These are phyloP conservation scores for Botrytis medusae DNA, from an alignment of 2,329 filamentous ascomycete species.

Conservation along the genomic window DNA sequence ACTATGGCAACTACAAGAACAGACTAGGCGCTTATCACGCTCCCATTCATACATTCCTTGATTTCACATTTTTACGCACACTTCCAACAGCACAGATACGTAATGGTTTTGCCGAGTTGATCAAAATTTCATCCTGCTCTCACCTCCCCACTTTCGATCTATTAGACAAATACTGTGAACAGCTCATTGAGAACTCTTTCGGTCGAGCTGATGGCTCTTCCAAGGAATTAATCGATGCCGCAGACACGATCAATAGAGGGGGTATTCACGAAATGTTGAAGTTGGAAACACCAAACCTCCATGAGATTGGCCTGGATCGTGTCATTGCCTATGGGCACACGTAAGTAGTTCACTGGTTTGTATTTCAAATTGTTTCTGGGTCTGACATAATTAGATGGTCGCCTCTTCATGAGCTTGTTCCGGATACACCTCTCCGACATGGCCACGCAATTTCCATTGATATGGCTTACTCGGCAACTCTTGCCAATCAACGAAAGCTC, in stretches of 20 bases:
- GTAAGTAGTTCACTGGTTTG: slow-evolving; percentile 39
- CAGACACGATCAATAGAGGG: slow-evolving; percentile 66
- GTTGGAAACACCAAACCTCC: slow-evolving; percentile 70
- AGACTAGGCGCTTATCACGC: slow-evolving; percentile 71
- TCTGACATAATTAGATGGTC: slow-evolving; percentile 48
- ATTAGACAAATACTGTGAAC: slow-evolving; percentile 67
- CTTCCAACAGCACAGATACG: slow-evolving; percentile 67
- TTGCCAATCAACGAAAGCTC: slow-evolving; percentile 62
- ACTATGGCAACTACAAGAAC: slow-evolving; percentile 76
- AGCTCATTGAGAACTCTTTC: slow-evolving; percentile 64
- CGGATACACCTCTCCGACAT: slow-evolving; percentile 66
- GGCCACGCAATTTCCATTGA: slow-evolving; percentile 74
- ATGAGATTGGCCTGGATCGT: slow-evolving; percentile 64
- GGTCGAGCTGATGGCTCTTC: slow-evolving; percentile 58
- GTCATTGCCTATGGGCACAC: slow-evolving; percentile 75
- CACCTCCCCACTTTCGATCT: slow-evolving; percentile 65
- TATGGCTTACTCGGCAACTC: slow-evolving; percentile 72
- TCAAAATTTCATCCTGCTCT: slow-evolving; percentile 73
- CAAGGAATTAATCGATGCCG: slow-evolving; percentile 57
- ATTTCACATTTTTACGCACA: slow-evolving; percentile 70
- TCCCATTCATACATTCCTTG: slow-evolving; percentile 69
- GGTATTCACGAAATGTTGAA: slow-evolving; percentile 73
- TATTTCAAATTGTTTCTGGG: too few species aligned
- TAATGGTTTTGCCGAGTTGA: slow-evolving; percentile 72
- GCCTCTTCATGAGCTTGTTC: slow-evolving; percentile 68